These are phyloP conservation scores for Nigrograna mackinnonii DNA, from an alignment of 2,329 filamentous ascomycete species.

Conservation along the genomic window DNA sequence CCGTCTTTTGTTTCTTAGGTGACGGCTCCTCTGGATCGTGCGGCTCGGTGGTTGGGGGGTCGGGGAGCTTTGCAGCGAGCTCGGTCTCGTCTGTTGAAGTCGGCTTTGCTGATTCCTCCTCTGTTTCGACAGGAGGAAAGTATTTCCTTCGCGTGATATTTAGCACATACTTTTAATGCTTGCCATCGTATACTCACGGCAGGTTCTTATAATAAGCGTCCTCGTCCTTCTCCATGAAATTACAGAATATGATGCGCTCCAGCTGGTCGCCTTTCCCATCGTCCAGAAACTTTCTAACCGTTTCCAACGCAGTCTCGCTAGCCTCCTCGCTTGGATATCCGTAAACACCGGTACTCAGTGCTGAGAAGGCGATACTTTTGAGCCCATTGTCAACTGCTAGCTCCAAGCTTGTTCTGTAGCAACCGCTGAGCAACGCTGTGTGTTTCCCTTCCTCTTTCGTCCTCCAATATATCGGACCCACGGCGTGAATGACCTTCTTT, in stretches of 20 bases:
- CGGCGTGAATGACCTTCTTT: slow-evolving; percentile 83
- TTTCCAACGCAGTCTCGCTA: slow-evolving; percentile 69
- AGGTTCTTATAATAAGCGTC: slow-evolving; percentile 70
- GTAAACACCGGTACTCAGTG: slow-evolving; percentile 87
- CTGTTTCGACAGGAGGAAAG: slow-evolving; percentile 34
- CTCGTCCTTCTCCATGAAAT: slow-evolving; percentile 78
- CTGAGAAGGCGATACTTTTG: slow-evolving; percentile 78
- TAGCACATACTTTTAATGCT: neutral
- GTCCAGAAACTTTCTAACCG: slow-evolving; percentile 60
- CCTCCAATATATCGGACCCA: slow-evolving; percentile 75
- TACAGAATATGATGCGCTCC: slow-evolving; percentile 81
- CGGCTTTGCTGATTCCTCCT: slow-evolving; percentile 26
- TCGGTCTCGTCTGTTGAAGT: slow-evolving; percentile 31
- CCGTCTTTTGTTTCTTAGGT: slow-evolving; percentile 52
- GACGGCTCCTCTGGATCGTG: slow-evolving; percentile 47
- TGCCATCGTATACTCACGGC: slow-evolving; percentile 64
- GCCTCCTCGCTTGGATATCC: slow-evolving; percentile 79
- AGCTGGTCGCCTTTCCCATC: slow-evolving; percentile 54
- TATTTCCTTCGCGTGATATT: slow-evolving; percentile 28
- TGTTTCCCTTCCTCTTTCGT: slow-evolving; percentile 42
- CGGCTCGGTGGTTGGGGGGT: slow-evolving; percentile 53
- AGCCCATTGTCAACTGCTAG: slow-evolving; percentile 70
- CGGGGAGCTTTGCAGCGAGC: slow-evolving; percentile 50
- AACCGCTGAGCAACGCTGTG: slow-evolving; percentile 54
- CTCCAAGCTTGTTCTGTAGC: slow-evolving; percentile 74